These are phyloP conservation scores for Triangularia verruculosa DNA, from an alignment of 2,329 filamentous ascomycete genomes.

Conservation along the genomic window DNA sequence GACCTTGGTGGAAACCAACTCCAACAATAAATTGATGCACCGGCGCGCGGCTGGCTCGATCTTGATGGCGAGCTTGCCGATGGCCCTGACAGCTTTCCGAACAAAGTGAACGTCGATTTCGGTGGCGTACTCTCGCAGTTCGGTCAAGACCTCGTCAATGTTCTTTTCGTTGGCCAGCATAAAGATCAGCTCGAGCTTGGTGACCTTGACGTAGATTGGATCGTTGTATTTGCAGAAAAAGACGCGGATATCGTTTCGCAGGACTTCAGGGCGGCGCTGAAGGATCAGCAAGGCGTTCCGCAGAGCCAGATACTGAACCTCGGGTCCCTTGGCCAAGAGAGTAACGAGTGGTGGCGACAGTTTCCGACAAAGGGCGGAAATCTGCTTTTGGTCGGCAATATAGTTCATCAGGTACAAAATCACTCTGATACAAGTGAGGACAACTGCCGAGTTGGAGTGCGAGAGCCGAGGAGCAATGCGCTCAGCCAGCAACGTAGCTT, in stretches of 20 bases:
- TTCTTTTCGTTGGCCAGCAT: conserved; percentile 97
- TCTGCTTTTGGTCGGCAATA: conserved; percentile 86
- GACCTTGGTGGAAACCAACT: conserved; percentile 95
- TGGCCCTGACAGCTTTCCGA: conserved; percentile 93
- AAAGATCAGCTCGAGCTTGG: conserved; percentile 96
- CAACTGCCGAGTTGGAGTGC: conserved; percentile 94
- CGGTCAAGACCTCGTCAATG: conserved; percentile 90
- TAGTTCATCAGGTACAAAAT: conserved; percentile 99
- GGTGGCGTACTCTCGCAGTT: conserved; percentile 92
- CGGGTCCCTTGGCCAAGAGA: conserved; percentile 88
- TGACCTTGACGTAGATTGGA: conserved; percentile 86
- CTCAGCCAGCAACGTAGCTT: conserved; percentile 87
- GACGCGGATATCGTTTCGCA: conserved; percentile 94
- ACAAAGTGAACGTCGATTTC: conserved; percentile 99
- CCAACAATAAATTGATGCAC: conserved; percentile 89
- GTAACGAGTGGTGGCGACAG: conserved; percentile 94
- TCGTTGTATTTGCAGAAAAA: conserved; percentile 47
- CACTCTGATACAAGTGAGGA: conserved; percentile 92
- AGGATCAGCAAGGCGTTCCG: conserved; percentile 92
- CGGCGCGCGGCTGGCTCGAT: conserved; percentile 89
- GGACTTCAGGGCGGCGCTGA: conserved; percentile 85
- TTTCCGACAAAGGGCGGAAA: conserved; percentile 83
- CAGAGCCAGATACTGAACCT: conserved; percentile 96
- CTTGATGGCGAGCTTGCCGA: conserved; percentile 97
- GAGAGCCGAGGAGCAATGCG: conserved; percentile 93